Evolutionary conservation across 1,139 yeast genomes (phyloP), one percentile per base, ranked within the genome.

Genomic region (Taiozyma sp.): DNA sequence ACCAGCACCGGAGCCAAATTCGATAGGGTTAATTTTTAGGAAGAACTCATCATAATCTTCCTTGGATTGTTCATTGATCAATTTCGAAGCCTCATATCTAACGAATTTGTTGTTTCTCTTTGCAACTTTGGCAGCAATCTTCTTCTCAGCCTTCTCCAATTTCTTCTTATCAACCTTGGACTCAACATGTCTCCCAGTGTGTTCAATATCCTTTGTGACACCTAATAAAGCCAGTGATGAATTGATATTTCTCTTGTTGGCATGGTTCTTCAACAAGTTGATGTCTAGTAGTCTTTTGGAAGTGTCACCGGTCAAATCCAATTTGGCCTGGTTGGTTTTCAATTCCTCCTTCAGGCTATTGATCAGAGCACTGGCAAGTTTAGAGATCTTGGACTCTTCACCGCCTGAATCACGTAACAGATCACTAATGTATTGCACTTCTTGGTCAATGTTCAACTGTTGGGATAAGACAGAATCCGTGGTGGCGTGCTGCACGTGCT

Each of bases 61-160:
- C 32, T 77, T 80, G 16, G 68, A 65, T 51, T 77, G 75, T 45
- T 60, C 58, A 58, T 80, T 79, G 56, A 93, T 77, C 58, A 93
- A 77, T 68, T 85, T 89, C 42, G 97, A 90, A 10, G 97, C 97
- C 70, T 93, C 99, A 69, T 93, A 93, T 60, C 76, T 58, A 61
- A 89, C 96, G 63, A 88, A 88, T 65, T 85, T 83, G 68, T 87
- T 87, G 62, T 88, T 88, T 68, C 97, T 83, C 74, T 93, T 91
- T 45, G 97, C 97, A 58, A 91, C 91, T 70, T 93, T 93, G 65
- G 93, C 90, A 40, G 97, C 97, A 67, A 93, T 91, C 75, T 93
- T 93, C 64, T 91, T 81, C 73, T 93, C 99, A 53, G 97, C 99
- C 71, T 93, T 93, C 66, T 91, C 97, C 66, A 93, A 80, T 70